Base-by-base conservation (phyloP, 1,139 yeast species). In the Suhomyces taliae region DNA sequence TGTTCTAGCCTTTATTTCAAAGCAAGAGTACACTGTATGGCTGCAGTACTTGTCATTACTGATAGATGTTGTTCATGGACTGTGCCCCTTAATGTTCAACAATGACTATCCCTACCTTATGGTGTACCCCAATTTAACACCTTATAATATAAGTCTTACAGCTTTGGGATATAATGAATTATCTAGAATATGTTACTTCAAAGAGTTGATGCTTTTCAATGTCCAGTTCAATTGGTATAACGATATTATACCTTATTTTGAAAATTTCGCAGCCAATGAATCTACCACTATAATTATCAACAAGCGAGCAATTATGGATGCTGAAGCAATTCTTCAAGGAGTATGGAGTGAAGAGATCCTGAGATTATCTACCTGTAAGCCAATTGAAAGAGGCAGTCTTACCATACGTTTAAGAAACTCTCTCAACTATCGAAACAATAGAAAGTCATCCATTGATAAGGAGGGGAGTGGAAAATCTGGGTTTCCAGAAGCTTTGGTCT, bases 1-100 rank as follows among this genome's bases (percentile, higher is more conserved):
- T 1, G 52, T 78, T 15, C 53, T 79, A n/a, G 58, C 76, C 6
- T 66, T 74, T 27, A 54, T 67, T 1, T 59, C 66, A 34, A 48
- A 49, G 8, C 34, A 48, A 2, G 87, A 82, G 50, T 60, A 56
- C 35, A 40, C 52, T 0, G 45, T 67, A 0, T 83, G 87, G 87
- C 49, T 49, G 11, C 66, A 70, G 24, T 59, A 65, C 37, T 52
- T 79, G 14, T 56, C 57, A 4, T 52, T 68, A 0, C 57, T 76
- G 48, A 63, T 74, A 0, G 59, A 66, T 44, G 45, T 59, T 43
- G 76, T 74, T 6, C 76, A 76, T 59, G 80, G 80, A 0, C 74
- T 75, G 0, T 73, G 67, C 52, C 40, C 39, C 1, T 61, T 74
- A 59, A 68, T 72, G 45, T 75, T 63, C 48, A 37, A 49, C 14